Evolutionary conservation across 1,284 basidiomycete genomes (phyloP).

Genomic region (Trametes versicolor): DNA sequence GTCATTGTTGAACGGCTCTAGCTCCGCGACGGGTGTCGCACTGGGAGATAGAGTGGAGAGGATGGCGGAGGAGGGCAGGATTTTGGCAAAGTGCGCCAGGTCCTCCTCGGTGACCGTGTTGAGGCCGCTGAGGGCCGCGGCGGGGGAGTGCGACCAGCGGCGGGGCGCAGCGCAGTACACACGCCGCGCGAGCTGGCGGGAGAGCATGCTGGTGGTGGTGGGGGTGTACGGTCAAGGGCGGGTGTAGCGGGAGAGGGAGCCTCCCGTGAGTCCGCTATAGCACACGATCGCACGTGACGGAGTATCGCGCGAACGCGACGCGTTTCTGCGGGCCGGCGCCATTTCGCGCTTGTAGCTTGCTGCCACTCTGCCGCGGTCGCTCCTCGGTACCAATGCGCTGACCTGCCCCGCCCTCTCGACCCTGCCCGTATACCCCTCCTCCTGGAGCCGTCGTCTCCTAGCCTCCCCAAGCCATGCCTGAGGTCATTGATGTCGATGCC

Average conservation of each 20-base stretch:
- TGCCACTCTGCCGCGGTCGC: not conserved
- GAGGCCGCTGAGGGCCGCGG: slow-evolving; percentile 39
- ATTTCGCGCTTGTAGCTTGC: not conserved
- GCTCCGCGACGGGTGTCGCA: slow-evolving; percentile 66
- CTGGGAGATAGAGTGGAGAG: slow-evolving; percentile 69
- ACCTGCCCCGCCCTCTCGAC: not conserved
- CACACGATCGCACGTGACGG: slow-evolving; percentile 8
- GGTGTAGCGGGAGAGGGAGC: not conserved
- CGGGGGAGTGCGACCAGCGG: slow-evolving; percentile 36
- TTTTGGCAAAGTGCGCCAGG: slow-evolving; percentile 67
- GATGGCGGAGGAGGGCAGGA: slow-evolving; percentile 68
- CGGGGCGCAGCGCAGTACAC: slow-evolving; percentile 25
- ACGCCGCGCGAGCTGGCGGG: slow-evolving; percentile 35
- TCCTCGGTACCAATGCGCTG: not conserved
- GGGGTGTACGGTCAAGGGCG: not conserved
- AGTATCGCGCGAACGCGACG: slow-evolving; percentile 11
- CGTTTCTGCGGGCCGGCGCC: not conserved
- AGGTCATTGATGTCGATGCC: slow-evolving; percentile 23
- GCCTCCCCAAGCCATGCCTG: not conserved
- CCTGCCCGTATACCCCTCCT: not conserved
- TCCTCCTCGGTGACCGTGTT: slow-evolving; percentile 64
- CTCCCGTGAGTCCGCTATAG: slow-evolving; percentile 8
- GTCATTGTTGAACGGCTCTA: slow-evolving; percentile 88
- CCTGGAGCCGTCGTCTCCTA: no score
- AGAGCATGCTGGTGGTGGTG: slow-evolving; percentile 32